Conservation (phyloP, 2,329 filamentous ascomycete species). For the Hymenoscyphus repandus region DNA sequence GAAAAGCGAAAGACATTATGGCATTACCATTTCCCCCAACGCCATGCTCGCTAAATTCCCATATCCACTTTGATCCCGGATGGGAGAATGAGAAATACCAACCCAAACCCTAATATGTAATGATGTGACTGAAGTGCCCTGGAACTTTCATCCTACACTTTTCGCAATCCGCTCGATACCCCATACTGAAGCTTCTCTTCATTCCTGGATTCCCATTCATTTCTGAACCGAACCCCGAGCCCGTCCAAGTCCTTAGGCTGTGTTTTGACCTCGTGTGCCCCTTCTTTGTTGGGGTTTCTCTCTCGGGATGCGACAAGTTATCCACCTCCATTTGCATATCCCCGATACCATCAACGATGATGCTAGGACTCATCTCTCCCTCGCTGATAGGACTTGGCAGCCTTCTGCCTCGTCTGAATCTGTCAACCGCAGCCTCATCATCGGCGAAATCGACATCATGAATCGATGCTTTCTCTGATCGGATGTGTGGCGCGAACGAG, state of each 20-base stretch:
- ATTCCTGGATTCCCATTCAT: constrained; percentile 37
- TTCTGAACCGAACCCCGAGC: constrained; percentile 21
- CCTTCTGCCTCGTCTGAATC: constrained; percentile 24
- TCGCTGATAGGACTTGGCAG: constrained; percentile 33
- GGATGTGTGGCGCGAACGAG: constrained; percentile 27
- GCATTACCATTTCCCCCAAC: constrained; percentile 10
- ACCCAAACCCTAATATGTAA: constrained; percentile 35
- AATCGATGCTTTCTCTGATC: constrained; percentile 19
- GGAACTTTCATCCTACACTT: constrained; percentile 71
- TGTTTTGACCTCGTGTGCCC: constrained; percentile 30
- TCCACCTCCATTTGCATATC: constrained; percentile 33
- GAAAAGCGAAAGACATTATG: not conserved
- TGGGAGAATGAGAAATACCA: not conserved
- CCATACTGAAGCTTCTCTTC: constrained; percentile 72
- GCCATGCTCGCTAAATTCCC: constrained; percentile 20
- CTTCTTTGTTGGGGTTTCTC: constrained; percentile 29
- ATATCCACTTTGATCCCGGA: constrained; percentile 4
- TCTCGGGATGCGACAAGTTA: constrained; percentile 9
- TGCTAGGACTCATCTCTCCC: constrained; percentile 29
- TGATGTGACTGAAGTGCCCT: constrained; percentile 77
- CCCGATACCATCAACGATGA: constrained; percentile 25
- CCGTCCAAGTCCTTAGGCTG: constrained; percentile 29
- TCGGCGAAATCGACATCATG: constrained; percentile 21
- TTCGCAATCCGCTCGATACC: constrained; percentile 71
- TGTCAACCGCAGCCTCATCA: constrained; percentile 24